Evolutionary conservation across 2,329 filamentous ascomycete genomes (phyloP).

Genomic region (Penicillium sp.): DNA sequence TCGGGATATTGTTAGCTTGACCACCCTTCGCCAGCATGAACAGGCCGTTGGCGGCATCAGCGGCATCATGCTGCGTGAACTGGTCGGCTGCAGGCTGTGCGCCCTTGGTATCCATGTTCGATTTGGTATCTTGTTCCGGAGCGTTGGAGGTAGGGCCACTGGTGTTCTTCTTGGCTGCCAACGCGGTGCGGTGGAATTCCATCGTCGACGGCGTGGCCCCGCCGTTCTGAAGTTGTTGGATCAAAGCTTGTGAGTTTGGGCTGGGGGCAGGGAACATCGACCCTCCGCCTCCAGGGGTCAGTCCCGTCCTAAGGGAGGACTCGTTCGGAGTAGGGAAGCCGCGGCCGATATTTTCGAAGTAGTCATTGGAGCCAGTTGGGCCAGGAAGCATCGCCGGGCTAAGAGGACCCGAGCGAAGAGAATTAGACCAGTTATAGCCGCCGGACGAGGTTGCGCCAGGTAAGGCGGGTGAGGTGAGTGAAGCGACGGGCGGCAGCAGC

Average conservation of each 20-base stretch:
- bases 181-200: slow-evolving; percentile 91
- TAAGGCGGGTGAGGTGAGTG: slow-evolving; percentile 87
- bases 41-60: slow-evolving; percentile 91
- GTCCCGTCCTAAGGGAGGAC: slow-evolving; percentile 84
- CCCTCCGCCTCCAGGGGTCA: slow-evolving; percentile 92
- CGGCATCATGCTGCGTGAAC: slow-evolving; percentile 85
- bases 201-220: slow-evolving; percentile 86
- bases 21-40: slow-evolving; percentile 79
- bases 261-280: slow-evolving; percentile 96
- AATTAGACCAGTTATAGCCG: slow-evolving; percentile 79
- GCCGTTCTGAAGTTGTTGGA: slow-evolving; percentile 76
- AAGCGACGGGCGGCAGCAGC: slow-evolving; percentile 85
- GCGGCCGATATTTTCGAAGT: slow-evolving; percentile 83
- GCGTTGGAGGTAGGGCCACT: slow-evolving; percentile 48
- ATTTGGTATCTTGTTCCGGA: slow-evolving; percentile 42
- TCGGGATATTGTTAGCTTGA: slow-evolving; percentile 59
- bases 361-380: slow-evolving; percentile 73
- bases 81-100: slow-evolving; percentile 61
- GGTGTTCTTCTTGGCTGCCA: slow-evolving; percentile 70
- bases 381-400: slow-evolving; percentile 98
- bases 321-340: slow-evolving; percentile 96
- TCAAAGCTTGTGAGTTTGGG: slow-evolving; percentile 82
- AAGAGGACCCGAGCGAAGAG: slow-evolving; percentile 85
- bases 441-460: slow-evolving; percentile 74
- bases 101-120: slow-evolving; percentile 49